Evolutionary conservation across 1,139 yeast genomes (phyloP).

Genomic region (Lodderomyces metapsilosis): DNA sequence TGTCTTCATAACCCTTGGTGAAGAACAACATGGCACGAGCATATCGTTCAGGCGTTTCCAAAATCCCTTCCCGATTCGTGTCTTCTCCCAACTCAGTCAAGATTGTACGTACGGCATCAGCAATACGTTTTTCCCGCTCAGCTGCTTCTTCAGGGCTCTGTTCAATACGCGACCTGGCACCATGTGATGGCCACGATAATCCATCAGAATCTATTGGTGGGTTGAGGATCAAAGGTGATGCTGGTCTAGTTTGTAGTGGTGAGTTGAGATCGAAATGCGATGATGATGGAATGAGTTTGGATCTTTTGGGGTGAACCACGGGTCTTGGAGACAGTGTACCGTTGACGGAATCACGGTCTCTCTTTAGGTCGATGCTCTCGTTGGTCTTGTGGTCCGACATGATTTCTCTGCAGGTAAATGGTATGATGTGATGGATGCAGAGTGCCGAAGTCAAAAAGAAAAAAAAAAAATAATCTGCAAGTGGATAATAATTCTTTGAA

Average conservation of each 20-base stretch:
- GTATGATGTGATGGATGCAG: not conserved
- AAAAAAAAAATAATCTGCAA: too few relatives aligned
- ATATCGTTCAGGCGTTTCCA: slow-evolving; percentile 93
- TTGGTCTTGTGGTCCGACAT: not conserved
- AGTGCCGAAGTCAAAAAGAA: not conserved
- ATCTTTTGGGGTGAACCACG: slow-evolving; percentile 24
- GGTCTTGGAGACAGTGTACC: slow-evolving; percentile 20
- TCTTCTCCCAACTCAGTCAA: slow-evolving; percentile 91
- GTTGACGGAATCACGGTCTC: not conserved
- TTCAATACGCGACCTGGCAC: slow-evolving; percentile 75
- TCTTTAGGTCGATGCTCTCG: not conserved
- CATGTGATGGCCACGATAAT: slow-evolving; percentile 90
- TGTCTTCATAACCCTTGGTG: slow-evolving; percentile 96
- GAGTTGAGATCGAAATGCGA: slow-evolving; percentile 4
- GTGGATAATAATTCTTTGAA: too few relatives aligned
- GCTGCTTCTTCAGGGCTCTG: slow-evolving; percentile 60
- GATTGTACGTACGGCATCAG: slow-evolving; percentile 81
- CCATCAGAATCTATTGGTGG: slow-evolving; percentile 92
- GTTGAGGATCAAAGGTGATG: slow-evolving; percentile 76
- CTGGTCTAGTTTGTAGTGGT: slow-evolving; percentile 76
- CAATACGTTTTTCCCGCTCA: slow-evolving; percentile 70
- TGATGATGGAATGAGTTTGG: slow-evolving; percentile 18
- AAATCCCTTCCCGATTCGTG: slow-evolving; percentile 78
- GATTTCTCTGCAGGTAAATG: not conserved
- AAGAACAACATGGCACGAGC: slow-evolving; percentile 95